Base-by-base conservation (phyloP, 129 eudicot species). In the Arctium minus region DNA sequence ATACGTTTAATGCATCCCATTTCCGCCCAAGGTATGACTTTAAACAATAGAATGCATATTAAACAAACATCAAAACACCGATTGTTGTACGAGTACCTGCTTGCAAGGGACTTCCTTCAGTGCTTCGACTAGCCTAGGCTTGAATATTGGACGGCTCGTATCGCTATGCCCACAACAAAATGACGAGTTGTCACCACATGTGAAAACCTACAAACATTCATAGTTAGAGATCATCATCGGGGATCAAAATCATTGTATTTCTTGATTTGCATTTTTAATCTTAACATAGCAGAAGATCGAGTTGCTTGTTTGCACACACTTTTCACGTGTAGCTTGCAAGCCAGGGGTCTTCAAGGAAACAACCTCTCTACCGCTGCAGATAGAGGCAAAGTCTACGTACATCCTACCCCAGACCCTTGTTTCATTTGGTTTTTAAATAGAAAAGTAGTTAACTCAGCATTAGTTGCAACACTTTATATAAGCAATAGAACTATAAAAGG, bases 141-240 rank as follows among this genome's bases (percentile, higher is more conserved):
- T 89, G 84, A 91, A 91, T 74, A 95, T 95, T 31, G 97, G 91
- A 60, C 97, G 95, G 48, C 76, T 81, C 18, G 95, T 93, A 83
- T 93, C 99, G 33, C 88, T 74, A 79, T 96, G 98, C 27, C 99
- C 99, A 86, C 99, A 93, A 79, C 95, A 96, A 70, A 88, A 91
- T 3, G 99, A 93, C 67, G 99, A 91, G 87, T 96, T 96, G 77
- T 93, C 99, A 73, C 99, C 99, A 80, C 97, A 96, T 8, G 99
- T 93, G 85, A 91, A 96, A 69, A 96, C 98, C 99, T 96, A 86
- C 64, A n/a, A 75, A 73, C n/a, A 81, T 70, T 5, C 11, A 53
- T 17, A 44, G 17, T 32, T 10, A 40, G 7, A 74, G 12, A 29
- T 10, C 33, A 2, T 42, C 32, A 46, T 46, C 67, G 38, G 18